Percentiles rank a stretch among this genome's conserved stretches.
These are phyloP conservation scores for Penicillium digitatum DNA, from an alignment of 2,329 filamentous ascomycete genomes.

Conservation along the genomic window DNA sequence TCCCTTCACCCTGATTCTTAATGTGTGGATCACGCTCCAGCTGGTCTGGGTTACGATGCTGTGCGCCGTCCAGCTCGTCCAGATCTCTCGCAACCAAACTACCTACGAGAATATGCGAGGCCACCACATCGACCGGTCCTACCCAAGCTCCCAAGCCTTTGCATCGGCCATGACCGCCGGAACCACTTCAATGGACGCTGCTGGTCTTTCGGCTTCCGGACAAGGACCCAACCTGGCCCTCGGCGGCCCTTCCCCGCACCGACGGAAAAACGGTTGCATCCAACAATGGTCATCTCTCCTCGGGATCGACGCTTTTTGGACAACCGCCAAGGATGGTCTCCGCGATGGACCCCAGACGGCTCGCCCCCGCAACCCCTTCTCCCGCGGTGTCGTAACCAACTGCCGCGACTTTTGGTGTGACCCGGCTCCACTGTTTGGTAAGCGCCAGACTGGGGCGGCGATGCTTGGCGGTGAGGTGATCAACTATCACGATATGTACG, in stretches of 20 bases:
- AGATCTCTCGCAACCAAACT: constrained; percentile 87
- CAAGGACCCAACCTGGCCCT: constrained; percentile 59
- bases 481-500: constrained; percentile 87
- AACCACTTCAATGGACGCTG: constrained; percentile 60
- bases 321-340: constrained; percentile 76
- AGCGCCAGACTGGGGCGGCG: constrained; percentile 67
- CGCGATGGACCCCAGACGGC: constrained; percentile 44
- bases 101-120: constrained; percentile 96
- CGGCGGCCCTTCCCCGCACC: constrained; percentile 50
- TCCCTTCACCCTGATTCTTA: constrained; percentile 75
- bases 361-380: constrained; percentile 75
- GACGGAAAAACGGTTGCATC: constrained; percentile 58
- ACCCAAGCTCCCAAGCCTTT: constrained; percentile 55
- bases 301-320: constrained; percentile 88
- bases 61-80: constrained; percentile 85
- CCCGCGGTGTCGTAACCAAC: constrained; percentile 75
- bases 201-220: constrained; percentile 64
- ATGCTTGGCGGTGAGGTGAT: constrained; percentile 73
- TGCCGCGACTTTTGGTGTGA: constrained; percentile 98
- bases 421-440: constrained; percentile 73
- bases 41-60: constrained; percentile 97
- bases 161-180: constrained; percentile 68
- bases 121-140: constrained; percentile 57
- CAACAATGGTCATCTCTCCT: constrained; percentile 79
- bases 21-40: constrained; percentile 76